Conservation (phyloP, 805 yeast genomes). For the Yarrowia sp. region DNA sequence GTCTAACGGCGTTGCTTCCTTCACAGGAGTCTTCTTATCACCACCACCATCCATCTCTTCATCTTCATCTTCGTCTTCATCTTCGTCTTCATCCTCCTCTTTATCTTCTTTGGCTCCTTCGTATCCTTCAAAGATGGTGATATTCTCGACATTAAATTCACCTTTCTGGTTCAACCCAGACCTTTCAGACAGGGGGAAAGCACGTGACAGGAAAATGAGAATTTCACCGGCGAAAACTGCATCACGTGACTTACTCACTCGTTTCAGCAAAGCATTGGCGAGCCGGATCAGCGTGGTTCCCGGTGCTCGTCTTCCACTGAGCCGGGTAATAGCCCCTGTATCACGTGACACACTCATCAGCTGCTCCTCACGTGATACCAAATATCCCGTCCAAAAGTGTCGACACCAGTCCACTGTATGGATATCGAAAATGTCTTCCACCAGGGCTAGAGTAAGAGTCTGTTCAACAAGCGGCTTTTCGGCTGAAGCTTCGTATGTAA, state of each 20-base stretch:
- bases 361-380: constrained; percentile 35
- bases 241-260: constrained; percentile 39
- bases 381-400: constrained; percentile 39
- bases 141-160: constrained; percentile 39
- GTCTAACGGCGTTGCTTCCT: constrained; percentile 5
- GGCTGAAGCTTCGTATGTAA: background rate
- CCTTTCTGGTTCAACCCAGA: constrained; percentile 42
- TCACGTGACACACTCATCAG: constrained; percentile 4
- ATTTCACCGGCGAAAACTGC: constrained; percentile 40
- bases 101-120: background rate
- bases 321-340: constrained; percentile 28
- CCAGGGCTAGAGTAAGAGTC: constrained; percentile 33
- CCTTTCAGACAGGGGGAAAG: constrained; percentile 40
- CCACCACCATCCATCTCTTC: background rate
- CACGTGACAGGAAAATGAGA: constrained; percentile 39
- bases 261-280: constrained; percentile 39
- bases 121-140: constrained; percentile 34
- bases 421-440: constrained; percentile 40
- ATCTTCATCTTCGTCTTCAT: constrained; percentile 26
- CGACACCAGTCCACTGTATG: constrained; percentile 40
- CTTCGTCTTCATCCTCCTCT: constrained; percentile 21
- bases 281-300: constrained; percentile 40
- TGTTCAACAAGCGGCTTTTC: constrained; percentile 28
- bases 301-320: constrained; percentile 38
- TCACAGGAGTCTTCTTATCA: background rate